A percentile compares a stretch with the other conserved stretches of the same genome.
Evolutionary conservation across 78 protist species (phyloP).

Genomic region (Dictyostelium firmibasis): DNA sequence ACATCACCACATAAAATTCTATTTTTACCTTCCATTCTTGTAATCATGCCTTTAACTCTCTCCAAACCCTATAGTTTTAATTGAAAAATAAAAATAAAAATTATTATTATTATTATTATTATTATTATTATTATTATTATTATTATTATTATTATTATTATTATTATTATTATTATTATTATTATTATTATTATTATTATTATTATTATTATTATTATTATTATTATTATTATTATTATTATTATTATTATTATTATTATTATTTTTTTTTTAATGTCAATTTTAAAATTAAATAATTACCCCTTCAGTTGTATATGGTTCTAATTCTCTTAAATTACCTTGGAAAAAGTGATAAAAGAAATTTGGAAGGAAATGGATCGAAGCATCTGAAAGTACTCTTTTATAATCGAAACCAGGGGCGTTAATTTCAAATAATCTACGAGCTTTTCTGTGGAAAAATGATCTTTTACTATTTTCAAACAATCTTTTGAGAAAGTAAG

Average conservation of each 20-base stretch:
- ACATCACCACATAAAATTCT: neutral
- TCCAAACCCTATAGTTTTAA: neutral
- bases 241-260: no score
- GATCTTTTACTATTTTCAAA: neutral
- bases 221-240: no score
- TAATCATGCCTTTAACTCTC: neutral
- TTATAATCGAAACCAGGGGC: neutral
- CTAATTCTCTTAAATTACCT: slow-evolving; percentile 27
- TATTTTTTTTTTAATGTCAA: no score
- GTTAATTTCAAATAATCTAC: no score
- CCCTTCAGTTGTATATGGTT: neutral
- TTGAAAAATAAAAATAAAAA: neutral
- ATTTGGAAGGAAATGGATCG: neutral
- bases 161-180: no score
- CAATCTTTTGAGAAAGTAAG: neutral
- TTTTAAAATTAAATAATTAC: no score
- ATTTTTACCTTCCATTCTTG: neutral
- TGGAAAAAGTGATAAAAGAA: neutral
- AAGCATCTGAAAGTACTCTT: neutral
- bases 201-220: no score
- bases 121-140: no score
- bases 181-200: no score
- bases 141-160: no score
- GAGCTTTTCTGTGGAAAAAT: neutral
- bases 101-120: no score